Conservation (phyloP, 2,329 filamentous ascomycete species). For the Calonectria honghensis region DNA sequence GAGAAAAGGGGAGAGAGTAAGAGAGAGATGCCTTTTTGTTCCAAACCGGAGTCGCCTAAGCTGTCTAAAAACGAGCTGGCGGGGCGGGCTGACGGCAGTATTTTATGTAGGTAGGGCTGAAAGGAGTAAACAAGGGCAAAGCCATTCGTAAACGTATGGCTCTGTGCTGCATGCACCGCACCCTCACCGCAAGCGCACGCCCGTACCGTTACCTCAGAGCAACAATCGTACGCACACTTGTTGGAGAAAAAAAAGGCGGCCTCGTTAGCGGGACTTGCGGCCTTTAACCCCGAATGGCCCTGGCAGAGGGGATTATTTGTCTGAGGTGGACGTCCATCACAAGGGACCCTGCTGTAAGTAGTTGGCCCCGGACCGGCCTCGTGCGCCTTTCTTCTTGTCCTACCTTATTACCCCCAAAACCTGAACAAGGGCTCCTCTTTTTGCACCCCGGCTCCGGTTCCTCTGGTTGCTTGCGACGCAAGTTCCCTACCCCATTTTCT, state of each 20-base stretch:
- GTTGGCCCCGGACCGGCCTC: constrained; percentile 22
- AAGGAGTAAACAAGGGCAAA: constrained; percentile 38
- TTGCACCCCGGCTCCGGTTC: constrained; percentile 2
- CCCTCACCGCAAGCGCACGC: constrained; percentile 29
- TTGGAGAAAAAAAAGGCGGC: constrained; percentile 20
- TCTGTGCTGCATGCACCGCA: constrained; percentile 38
- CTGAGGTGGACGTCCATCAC: constrained; percentile 29
- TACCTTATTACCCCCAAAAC: constrained; percentile 36
- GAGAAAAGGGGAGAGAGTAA: constrained; percentile 5
- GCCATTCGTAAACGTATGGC: constrained; percentile 14
- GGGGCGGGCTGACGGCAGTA: constrained; percentile 32
- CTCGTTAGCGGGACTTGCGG: constrained; percentile 48
- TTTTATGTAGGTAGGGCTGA: constrained; percentile 53
- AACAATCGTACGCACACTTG: constrained; percentile 14
- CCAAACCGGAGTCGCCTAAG: constrained; percentile 15
- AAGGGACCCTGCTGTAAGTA: constrained; percentile 23
- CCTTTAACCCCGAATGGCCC: constrained; percentile 47
- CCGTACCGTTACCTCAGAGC: constrained; percentile 28
- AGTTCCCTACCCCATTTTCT: constrained; percentile 1
- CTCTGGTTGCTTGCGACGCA: constrained; percentile 25
- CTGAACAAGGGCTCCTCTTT: constrained; percentile 36
- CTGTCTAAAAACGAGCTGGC: constrained; percentile 28
- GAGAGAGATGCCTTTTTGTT: background rate
- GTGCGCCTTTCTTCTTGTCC: constrained; percentile 49
- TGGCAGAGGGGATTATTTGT: constrained; percentile 36